Base-by-base conservation (phyloP, 2,329 filamentous ascomycete species). In the Talaromyces sp. region DNA sequence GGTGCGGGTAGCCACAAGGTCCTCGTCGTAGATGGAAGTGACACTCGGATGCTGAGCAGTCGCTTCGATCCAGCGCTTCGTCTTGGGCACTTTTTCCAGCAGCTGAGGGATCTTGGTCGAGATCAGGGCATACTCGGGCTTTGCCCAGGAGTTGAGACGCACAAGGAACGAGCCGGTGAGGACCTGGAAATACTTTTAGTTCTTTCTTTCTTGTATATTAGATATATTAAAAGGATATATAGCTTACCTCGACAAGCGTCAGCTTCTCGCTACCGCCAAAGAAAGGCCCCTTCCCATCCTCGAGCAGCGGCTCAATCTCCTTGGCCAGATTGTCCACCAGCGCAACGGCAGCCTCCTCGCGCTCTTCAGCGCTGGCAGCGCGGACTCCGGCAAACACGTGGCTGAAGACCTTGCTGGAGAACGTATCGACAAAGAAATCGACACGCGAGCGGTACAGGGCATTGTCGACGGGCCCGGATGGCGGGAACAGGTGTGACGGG, bases 251-350 rank as follows among this genome's bases (percentile, higher is more conserved):
- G 10, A 87, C 91, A 40, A 92, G 75, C 0, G 90, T 94, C 47
- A 92, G 70, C 70, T 78, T 85, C 23, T 83, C 78, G 57, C 82
- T 85, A 0, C 87, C 88, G 2, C 84, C 85, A 70, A 89, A 90
- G 73, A 86, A 90, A 0, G 87, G 87, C 0, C 73, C 73, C 47
- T 71, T 67, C 54, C 69, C 67, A 1, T 72, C 76, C 0, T 81
- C 81, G 30, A 96, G 77, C 42, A 91, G 75, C 1, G 89, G 89
- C 75, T 93, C 91, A 60, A 95, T 77, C 68, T 94, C 89, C 76
- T 89, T 91, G 59, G 81, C 79, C 1, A 90, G 75, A 1, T 78
- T 79, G 1, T 78, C 80, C 3, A 89, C 77, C n/a, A 85, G 76
- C 8, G 82, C 82, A 27, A 82, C 75, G 0, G 74, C 78, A 3